These are phyloP conservation scores for Annulohypoxylon truncatum DNA, from an alignment of 2,329 filamentous ascomycete genomes.

Conservation along the genomic window DNA sequence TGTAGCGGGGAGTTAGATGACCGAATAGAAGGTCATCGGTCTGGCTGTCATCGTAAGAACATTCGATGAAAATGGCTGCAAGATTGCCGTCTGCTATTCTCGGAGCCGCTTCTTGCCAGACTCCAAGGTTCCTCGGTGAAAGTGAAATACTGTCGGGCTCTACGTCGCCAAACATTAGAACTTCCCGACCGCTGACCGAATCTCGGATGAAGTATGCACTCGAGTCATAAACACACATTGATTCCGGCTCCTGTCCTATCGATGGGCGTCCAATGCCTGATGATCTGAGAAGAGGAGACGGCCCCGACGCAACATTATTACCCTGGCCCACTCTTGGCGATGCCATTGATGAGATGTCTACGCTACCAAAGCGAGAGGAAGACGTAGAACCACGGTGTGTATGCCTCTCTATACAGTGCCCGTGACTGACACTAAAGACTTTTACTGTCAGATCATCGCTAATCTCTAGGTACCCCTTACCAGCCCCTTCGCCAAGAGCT, in stretches of 20 bases:
- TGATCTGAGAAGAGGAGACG: slow-evolving; percentile 41
- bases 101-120: slow-evolving; percentile 90
- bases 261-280: slow-evolving; percentile 45
- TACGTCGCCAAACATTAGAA: slow-evolving; percentile 95
- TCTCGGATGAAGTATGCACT: slow-evolving; percentile 95
- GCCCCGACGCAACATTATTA: slow-evolving; percentile 44
- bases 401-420: slow-evolving; percentile 83
- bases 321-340: slow-evolving; percentile 43
- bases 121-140: slow-evolving; percentile 79
- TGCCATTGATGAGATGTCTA: slow-evolving; percentile 54
- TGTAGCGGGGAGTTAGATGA: slow-evolving; percentile 84
- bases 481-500: slow-evolving; percentile 82
- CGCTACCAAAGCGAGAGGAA: slow-evolving; percentile 62
- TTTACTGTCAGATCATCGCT: slow-evolving; percentile 91
- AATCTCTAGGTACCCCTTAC: slow-evolving; percentile 86
- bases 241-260: slow-evolving; percentile 54
- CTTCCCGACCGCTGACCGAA: slow-evolving; percentile 74
- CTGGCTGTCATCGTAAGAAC: slow-evolving; percentile 87
- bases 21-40: slow-evolving; percentile 84
- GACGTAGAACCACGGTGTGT: slow-evolving; percentile 71
- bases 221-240: slow-evolving; percentile 81
- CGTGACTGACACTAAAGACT: slow-evolving; percentile 88
- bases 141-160: slow-evolving; percentile 90
- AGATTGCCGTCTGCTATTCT: slow-evolving; percentile 81
- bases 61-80: slow-evolving; percentile 91